Evolutionary conservation across 2,329 filamentous ascomycete species (phyloP).

Genomic region (Davidsoniella neocaledoniae): DNA sequence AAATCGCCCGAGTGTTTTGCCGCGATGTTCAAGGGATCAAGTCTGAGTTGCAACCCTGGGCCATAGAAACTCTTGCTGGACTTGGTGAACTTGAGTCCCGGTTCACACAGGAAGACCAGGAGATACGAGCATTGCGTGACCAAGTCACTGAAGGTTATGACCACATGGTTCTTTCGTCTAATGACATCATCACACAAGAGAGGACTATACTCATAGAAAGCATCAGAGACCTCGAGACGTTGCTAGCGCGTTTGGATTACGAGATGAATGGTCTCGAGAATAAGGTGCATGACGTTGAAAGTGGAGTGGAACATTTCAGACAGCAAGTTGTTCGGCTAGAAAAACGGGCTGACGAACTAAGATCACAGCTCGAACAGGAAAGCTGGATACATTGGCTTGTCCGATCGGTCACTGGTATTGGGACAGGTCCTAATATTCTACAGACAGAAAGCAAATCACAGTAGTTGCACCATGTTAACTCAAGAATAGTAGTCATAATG

Average conservation of each 20-base stretch:
- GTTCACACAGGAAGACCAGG: conserved; percentile 45
- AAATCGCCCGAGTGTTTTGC: conserved; percentile 40
- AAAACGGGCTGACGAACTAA: conserved; percentile 43
- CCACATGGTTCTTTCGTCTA: conserved; percentile 46
- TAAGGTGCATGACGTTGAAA: conserved; percentile 75
- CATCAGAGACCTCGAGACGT: conserved; percentile 61
- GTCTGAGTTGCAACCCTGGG: conserved; percentile 42
- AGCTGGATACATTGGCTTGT: conserved; percentile 49
- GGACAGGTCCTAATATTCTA: conserved; percentile 41
- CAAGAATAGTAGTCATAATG: not conserved
- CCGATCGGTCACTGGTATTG: conserved; percentile 42
- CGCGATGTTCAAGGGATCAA: conserved; percentile 34
- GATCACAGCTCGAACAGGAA: conserved; percentile 44
- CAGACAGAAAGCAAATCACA: conserved; percentile 14
- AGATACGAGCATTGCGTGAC: conserved; percentile 50
- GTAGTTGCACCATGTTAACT: not conserved
- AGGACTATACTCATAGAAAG: conserved; percentile 50
- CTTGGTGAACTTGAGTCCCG: conserved; percentile 44
- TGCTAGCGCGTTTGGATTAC: conserved; percentile 79
- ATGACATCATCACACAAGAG: conserved; percentile 54
- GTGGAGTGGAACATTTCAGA: conserved; percentile 65
- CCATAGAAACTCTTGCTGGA: conserved; percentile 35
- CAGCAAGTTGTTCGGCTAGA: conserved; percentile 59
- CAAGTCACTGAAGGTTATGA: conserved; percentile 56
- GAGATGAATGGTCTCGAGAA: conserved; percentile 67